These are phyloP conservation scores for Exophiala dermatitidis DNA, from an alignment of 2,329 filamentous ascomycete genomes.

Conservation along the genomic window DNA sequence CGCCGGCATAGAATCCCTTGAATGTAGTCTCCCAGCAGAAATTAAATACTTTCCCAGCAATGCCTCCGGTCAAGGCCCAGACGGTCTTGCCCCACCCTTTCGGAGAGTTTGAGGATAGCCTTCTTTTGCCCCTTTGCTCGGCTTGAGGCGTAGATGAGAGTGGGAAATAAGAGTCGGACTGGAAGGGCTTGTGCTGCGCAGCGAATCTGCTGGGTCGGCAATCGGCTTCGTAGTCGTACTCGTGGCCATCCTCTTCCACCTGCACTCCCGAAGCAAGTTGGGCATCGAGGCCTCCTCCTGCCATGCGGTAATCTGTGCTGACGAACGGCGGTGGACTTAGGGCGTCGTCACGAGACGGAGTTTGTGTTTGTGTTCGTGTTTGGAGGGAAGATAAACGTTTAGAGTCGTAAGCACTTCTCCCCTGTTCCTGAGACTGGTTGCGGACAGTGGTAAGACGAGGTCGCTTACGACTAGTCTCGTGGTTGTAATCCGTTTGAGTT, in stretches of 20 bases:
- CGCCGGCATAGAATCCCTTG: conserved; percentile 78
- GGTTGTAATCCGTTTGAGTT: background rate
- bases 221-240: conserved; percentile 33
- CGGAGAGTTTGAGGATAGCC: conserved; percentile 8
- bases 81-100: conserved; percentile 38
- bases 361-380: background rate
- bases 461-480: conserved; percentile 10
- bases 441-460: conserved; percentile 5
- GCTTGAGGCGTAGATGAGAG: background rate
- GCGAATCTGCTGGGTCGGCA: conserved; percentile 39
- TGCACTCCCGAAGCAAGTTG: conserved; percentile 27
- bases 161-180: conserved; percentile 11
- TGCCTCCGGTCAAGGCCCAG: conserved; percentile 36
- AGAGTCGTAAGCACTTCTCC: background rate
- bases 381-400: background rate
- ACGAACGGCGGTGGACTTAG: conserved; percentile 34
- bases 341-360: conserved; percentile 6
- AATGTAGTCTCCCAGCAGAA: conserved; percentile 71
- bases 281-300: conserved; percentile 32
- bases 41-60: conserved; percentile 68
- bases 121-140: conserved; percentile 1
- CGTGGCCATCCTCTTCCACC: conserved; percentile 23
- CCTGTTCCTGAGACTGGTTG: background rate
- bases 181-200: conserved; percentile 27
- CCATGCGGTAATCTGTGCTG: conserved; percentile 36